Evolutionary conservation across 1,284 basidiomycete genomes (phyloP).

Genomic region (Ceraceosorus bombacis): DNA sequence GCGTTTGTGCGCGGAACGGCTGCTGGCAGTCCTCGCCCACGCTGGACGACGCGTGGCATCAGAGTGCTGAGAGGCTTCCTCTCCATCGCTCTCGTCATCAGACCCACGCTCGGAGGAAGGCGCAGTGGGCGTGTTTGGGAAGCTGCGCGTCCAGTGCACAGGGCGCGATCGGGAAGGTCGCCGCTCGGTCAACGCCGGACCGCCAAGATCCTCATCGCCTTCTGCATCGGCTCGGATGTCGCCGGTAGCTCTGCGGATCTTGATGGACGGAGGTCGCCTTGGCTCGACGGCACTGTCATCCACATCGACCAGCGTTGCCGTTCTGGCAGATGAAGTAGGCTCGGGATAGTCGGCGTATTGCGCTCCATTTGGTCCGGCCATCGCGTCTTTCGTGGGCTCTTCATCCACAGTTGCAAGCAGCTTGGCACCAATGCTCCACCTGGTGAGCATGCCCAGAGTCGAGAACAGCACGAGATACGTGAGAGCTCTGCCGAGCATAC

Average conservation of each 20-base stretch:
- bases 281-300: background rate
- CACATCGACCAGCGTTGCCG: background rate
- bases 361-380: background rate
- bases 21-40: no score
- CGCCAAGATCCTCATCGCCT: no score
- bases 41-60: background rate
- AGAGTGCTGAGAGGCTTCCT: background rate
- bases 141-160: background rate
- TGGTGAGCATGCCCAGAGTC: constrained; percentile 71
- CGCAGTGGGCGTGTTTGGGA: background rate
- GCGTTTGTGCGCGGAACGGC: background rate
- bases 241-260: no score
- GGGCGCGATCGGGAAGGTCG: no score
- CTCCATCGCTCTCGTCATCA: background rate
- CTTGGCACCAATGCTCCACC: constrained; percentile 51
- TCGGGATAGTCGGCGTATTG: constrained; percentile 1
- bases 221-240: no score
- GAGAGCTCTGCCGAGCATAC: constrained; percentile 83
- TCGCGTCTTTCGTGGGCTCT: constrained; percentile 5
- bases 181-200: no score
- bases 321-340: background rate
- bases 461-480: constrained; percentile 88
- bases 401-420: constrained; percentile 49
- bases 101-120: background rate
- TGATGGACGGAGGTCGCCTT: no score